These are phyloP conservation scores for Debaryomyces prosopidis DNA, from an alignment of 805 yeast genomes.

Conservation along the genomic window DNA sequence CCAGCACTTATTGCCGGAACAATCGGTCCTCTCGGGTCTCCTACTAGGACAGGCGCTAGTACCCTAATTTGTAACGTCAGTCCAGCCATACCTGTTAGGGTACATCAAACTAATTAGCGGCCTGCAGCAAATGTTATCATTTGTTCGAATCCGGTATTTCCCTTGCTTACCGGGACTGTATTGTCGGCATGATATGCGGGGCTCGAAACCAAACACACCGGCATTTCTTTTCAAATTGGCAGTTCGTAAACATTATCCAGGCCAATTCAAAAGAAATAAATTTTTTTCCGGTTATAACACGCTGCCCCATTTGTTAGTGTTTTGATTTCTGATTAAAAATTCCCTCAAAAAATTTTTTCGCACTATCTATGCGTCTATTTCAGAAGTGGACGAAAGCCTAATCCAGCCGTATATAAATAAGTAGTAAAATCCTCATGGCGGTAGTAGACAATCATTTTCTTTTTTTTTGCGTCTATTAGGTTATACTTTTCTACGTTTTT, in stretches of 20 bases:
- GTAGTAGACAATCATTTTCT: background rate
- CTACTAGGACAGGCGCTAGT: too few species aligned
- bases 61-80: too few species aligned
- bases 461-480: background rate
- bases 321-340: slow-evolving; percentile 1
- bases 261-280: background rate
- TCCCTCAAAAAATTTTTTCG: slow-evolving; percentile 4
- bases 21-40: too few species aligned
- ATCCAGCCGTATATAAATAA: background rate
- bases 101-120: background rate
- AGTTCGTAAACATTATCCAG: background rate
- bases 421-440: background rate
- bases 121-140: background rate
- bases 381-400: background rate
- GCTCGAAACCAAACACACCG: background rate
- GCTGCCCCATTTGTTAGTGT: background rate
- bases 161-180: background rate
- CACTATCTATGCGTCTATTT: background rate
- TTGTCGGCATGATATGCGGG: too few species aligned
- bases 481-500: slow-evolving; percentile 1
- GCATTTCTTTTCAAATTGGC: background rate
- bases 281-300: background rate
- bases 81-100: too few species aligned
- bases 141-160: background rate
- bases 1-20: too few species aligned